Evolutionary conservation across 148 eudicot genomes (phyloP), one percentile per base, ranked within the genome.

Genomic region (Chenopodium suecicum): DNA sequence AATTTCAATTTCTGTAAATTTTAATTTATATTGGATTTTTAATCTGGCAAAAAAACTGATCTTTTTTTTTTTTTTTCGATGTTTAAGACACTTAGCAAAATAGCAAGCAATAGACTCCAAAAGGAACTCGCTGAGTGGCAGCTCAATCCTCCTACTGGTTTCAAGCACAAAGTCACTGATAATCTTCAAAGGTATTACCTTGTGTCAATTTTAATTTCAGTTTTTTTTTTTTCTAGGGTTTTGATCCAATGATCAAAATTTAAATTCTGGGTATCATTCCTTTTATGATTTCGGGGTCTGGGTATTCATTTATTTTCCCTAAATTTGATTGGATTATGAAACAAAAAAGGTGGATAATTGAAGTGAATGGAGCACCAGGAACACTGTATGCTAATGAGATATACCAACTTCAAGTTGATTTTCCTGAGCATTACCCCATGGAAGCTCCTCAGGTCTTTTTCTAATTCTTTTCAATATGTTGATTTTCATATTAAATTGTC

Each of bases 341-440:
- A 46, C 20, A 25, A 78, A 78, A 68, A 70, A 90, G 91, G 83
- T 90, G 92, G 92, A 77, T 90, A 64, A 87, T 88, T 76, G 91
- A 90, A 84, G 91, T 90, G 71, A 83, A 58, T 76, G 93, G 90
- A 82, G 93, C 91, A 74, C 89, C 89, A 4, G 93, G 89, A 83
- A 90, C 93, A 20, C 58, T 90, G 64, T 90, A 90, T 82, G 82
- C 85, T 2, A 87, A 84, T 76, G 91, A 90, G 76, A 87, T 75
- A 7, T 90, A 80, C 75, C 87, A 87, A 79, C 93, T 88, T 86
- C 91, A 90, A 83, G 90, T 90, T 62, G 90, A 90, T 83, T 90
- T 90, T 73, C 93, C 93, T 41, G 92, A 87, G 75, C 90, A 90
- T 84, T 90, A 88, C 78, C 93, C 93, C 60, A 89, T 90, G 93